Base-by-base conservation (phyloP, 2,329 filamentous ascomycete species). In the Penicillium sp. region DNA sequence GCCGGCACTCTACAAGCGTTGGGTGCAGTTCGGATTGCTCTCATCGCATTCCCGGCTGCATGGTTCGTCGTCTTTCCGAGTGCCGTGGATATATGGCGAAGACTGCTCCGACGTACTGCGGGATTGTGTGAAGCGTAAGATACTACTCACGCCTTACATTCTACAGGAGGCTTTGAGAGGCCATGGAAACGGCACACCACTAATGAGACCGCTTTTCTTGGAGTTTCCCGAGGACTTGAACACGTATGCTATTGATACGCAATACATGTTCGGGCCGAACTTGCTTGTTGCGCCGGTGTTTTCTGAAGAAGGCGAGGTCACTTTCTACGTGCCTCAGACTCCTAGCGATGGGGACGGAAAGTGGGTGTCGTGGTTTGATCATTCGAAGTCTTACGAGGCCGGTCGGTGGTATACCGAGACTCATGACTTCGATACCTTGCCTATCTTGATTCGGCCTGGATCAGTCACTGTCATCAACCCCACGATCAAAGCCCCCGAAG, bases 21-120 rank as follows among this genome's bases (percentile, higher is more conserved):
- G 88, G 88, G 86, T 90, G 5, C 86, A 86, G n/a, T 89, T 90
- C 70, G 88, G 88, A 0, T 78, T 90, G 1, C 74, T 91, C 39
- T 89, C 86, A 61, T 84, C 83, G 9, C 88, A 91, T 70, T 88
- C 85, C 36, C 81, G 87, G 13, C 79, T 91, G 10, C 88, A 91
- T 67, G 88, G 88, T 2, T 87, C 84, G 47, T 83, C 79, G 56
- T 87, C 84, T 3, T 91, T 89, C 73, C 85, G 88, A 16, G 87
- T 90, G n/a, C 88, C 88, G 2, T 91, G 88, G 88, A 81, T 84
- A 42, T 85, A 90, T 56, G 88, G 89, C 62, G 73, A 82, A 55
- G 85, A 88, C 46, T 86, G 86, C 72, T 66, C 78, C 62, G 71
- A 80, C 51, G 78, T 89, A 64, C 74, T 88, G 69, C 62, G 79